Conservation (phyloP, 2,329 filamentous ascomycete genomes). For the Mycosphaerella sp. region DNA sequence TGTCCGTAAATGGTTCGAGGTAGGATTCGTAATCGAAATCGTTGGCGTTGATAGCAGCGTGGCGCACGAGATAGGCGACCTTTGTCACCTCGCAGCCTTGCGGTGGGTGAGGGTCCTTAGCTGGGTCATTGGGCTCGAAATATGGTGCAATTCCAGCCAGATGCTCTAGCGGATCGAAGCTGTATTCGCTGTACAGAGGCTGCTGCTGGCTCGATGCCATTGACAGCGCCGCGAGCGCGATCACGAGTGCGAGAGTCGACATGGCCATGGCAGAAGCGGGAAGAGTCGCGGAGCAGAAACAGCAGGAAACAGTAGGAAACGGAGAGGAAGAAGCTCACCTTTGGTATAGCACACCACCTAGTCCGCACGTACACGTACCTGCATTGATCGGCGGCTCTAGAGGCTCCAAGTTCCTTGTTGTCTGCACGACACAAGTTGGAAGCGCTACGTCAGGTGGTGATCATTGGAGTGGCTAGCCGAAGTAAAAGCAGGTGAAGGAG, state of each 20-base stretch:
- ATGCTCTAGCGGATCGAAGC: constrained; percentile 46
- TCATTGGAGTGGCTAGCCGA: constrained; percentile 3
- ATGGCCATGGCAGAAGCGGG: constrained; percentile 4
- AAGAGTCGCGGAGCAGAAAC: too few relatives aligned
- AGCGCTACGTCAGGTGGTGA: constrained; percentile 12
- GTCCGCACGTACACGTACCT: constrained; percentile 8
- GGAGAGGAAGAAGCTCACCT: neutral
- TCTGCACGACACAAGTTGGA: constrained; percentile 10
- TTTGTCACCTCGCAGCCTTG: constrained; percentile 48
- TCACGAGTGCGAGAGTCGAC: constrained; percentile 12
- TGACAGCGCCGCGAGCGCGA: constrained; percentile 17
- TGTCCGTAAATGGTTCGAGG: constrained; percentile 49
- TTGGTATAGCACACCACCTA: too few relatives aligned
- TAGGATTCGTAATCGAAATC: constrained; percentile 49
- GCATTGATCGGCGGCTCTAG: constrained; percentile 1
- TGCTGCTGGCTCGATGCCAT: constrained; percentile 23
- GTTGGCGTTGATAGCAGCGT: constrained; percentile 49
- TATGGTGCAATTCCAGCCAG: constrained; percentile 48
- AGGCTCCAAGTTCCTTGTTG: constrained; percentile 6
- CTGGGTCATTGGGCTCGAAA: constrained; percentile 45
- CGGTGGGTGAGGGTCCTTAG: constrained; percentile 43
- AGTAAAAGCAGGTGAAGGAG: constrained; percentile 4
- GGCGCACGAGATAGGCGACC: constrained; percentile 46
- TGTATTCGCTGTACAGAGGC: constrained; percentile 33
- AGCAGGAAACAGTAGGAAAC: too few relatives aligned